These are phyloP conservation scores for Penicillium chermesinum DNA, from an alignment of 495 filamentous ascomycete genomes.

Conservation along the genomic window DNA sequence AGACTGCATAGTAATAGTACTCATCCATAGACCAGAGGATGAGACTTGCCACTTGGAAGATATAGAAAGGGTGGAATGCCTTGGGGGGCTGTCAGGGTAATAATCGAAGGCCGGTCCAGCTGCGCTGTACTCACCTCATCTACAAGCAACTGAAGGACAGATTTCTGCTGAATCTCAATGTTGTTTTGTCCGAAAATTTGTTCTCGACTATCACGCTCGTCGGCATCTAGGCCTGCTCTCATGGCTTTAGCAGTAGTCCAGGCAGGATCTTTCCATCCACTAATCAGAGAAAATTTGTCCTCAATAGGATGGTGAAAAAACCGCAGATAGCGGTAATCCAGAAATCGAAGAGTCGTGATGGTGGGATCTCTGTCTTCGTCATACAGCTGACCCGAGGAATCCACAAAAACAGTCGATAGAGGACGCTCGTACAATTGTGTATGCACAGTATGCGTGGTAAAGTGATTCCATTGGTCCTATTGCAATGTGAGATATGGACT, in stretches of 20 bases:
- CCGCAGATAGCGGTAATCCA: constrained; percentile 91
- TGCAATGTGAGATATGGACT: constrained; percentile 6
- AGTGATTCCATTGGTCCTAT: constrained; percentile 91
- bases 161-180: constrained; percentile 89
- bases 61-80: constrained; percentile 96
- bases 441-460: constrained; percentile 63
- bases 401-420: constrained; percentile 82
- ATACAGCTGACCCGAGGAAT: constrained; percentile 48
- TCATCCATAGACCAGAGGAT: constrained; percentile 91
- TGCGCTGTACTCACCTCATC: constrained; percentile 63
- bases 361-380: constrained; percentile 87
- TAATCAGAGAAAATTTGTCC: constrained; percentile 81
- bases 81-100: constrained; percentile 29
- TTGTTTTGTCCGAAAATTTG: constrained; percentile 82
- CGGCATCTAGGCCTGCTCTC: constrained; percentile 79
- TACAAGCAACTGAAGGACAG: constrained; percentile 70
- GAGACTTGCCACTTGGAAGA: constrained; percentile 95
- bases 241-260: constrained; percentile 77
- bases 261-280: constrained; percentile 84
- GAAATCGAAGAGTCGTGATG: constrained; percentile 59
- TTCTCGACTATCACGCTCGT: constrained; percentile 79
- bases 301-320: constrained; percentile 86
- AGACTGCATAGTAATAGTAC: constrained; percentile 96
- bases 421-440: constrained; percentile 68
- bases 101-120: not conserved